A percentile compares a stretch with the other conserved stretches of the same genome.
phyloP scores from a whole-genome alignment of 192 early-diverging fungal genomes.

The Gonapodya sp. region DNA sequence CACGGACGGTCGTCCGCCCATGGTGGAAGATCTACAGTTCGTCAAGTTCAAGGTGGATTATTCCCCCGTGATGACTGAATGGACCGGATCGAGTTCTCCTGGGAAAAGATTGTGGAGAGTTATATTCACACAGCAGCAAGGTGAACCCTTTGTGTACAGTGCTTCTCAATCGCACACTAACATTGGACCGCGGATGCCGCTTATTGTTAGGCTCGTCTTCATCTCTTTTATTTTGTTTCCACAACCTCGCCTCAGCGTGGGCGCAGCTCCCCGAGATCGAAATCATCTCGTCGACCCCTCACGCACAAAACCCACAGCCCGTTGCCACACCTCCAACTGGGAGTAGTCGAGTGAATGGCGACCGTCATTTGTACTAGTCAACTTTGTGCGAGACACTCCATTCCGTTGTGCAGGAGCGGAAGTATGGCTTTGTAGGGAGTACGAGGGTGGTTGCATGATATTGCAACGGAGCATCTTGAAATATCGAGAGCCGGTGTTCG shows the following conservation, averaged over 20 bases:
- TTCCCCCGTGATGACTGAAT: background rate
- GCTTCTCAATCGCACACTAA: background rate
- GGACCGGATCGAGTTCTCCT: background rate
- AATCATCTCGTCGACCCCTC: background rate
- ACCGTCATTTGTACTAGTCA: no score
- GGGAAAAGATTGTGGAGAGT: background rate
- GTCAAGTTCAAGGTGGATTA: background rate
- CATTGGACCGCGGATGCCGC: background rate
- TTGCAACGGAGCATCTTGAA: no score
- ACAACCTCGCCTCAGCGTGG: background rate
- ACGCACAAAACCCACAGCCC: background rate
- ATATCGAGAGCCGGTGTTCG: no score
- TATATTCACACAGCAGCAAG: background rate
- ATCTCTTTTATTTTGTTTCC: background rate
- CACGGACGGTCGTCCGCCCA: no score
- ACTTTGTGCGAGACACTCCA: no score
- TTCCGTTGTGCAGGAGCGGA: no score
- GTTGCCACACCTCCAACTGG: background rate
- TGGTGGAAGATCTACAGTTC: background rate
- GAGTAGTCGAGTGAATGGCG: no score
- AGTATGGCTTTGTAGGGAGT: no score
- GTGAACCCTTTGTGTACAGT: background rate
- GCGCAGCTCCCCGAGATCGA: background rate
- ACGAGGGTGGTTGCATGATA: no score
- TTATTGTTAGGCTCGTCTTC: background rate